Percentiles rank a stretch among this genome's conserved stretches.
phyloP scores from a whole-genome alignment of 169 alveolate genomes.

The Haemoproteus tartakovskyi region DNA sequence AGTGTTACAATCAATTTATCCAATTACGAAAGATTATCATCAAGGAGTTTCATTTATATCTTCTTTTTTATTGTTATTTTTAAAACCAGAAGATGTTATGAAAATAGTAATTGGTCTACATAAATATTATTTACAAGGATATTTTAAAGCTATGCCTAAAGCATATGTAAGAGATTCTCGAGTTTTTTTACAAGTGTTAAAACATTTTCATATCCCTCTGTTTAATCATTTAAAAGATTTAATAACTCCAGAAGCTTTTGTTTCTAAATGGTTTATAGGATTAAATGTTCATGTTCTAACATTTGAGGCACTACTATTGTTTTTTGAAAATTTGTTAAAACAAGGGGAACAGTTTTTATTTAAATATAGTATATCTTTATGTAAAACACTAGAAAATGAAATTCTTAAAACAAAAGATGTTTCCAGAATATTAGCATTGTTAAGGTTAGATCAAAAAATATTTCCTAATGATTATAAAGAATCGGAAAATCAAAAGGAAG shows the following conservation, averaged over 20 bases:
- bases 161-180: constrained; percentile 77
- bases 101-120: constrained; percentile 67
- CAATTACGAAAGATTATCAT: constrained; percentile 77
- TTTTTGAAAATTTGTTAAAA: constrained; percentile 67
- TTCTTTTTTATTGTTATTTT: constrained; percentile 72
- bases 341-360: constrained; percentile 74
- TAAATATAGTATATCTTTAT: constrained; percentile 73
- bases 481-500: constrained; percentile 58
- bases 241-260: constrained; percentile 80
- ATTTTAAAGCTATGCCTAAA: constrained; percentile 76
- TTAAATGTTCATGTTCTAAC: constrained; percentile 74
- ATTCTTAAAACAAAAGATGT: constrained; percentile 71
- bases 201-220: constrained; percentile 64
- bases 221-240: constrained; percentile 68
- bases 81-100: constrained; percentile 71
- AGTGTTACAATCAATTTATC: constrained; percentile 67
- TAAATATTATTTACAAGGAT: constrained; percentile 71
- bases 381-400: constrained; percentile 62
- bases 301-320: constrained; percentile 69
- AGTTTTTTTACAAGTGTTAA: constrained; percentile 74
- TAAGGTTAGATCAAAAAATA: constrained; percentile 72
- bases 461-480: constrained; percentile 68
- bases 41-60: constrained; percentile 80
- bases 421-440: constrained; percentile 65
- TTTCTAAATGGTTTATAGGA: constrained; percentile 82